These are phyloP conservation scores for Hypoxylon sp. DNA, from an alignment of 2,329 filamentous ascomycete genomes.

Conservation along the genomic window DNA sequence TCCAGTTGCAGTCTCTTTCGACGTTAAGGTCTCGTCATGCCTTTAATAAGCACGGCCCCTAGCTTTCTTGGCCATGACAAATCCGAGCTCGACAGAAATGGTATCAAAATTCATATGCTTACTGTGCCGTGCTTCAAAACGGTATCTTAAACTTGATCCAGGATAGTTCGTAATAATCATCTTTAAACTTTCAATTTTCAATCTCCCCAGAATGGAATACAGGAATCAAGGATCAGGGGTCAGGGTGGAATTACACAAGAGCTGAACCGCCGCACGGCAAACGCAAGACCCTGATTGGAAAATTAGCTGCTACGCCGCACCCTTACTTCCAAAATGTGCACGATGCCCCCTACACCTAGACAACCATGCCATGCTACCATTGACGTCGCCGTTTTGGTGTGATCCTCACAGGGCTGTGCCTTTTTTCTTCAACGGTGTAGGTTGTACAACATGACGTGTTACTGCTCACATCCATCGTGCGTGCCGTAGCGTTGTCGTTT, in stretches of 20 bases:
- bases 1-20: neutral
- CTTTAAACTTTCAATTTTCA: constrained; percentile 11
- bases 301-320: constrained; percentile 23
- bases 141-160: neutral
- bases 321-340: constrained; percentile 19
- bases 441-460: constrained; percentile 7
- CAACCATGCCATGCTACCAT: neutral
- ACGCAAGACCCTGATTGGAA: constrained; percentile 10
- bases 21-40: neutral
- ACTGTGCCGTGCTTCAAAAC: neutral
- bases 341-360: neutral
- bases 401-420: constrained; percentile 8
- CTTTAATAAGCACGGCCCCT: neutral
- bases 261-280: neutral
- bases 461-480: neutral
- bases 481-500: neutral
- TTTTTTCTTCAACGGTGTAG: constrained; percentile 2
- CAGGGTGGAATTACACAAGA: constrained; percentile 7
- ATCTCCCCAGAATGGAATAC: neutral
- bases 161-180: neutral
- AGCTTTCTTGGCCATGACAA: neutral
- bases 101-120: neutral
- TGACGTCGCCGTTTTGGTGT: constrained; percentile 8
- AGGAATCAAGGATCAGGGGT: neutral
- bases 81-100: neutral